Conservation (phyloP, 2,329 filamentous ascomycete species). For the Hymenotorrendiella dingleyae region DNA sequence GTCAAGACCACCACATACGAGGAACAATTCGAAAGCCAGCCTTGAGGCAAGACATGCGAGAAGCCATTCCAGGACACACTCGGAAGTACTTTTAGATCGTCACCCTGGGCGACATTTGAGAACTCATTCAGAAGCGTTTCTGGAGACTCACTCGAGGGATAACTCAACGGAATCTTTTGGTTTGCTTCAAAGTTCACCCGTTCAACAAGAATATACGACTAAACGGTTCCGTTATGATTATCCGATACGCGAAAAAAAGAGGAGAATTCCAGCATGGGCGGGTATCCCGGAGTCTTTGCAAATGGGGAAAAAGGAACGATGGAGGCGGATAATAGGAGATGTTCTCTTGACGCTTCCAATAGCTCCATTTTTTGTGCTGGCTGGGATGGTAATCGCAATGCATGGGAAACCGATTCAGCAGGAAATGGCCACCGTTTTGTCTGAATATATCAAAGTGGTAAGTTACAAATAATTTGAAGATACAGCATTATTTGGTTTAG, state of each 20-base stretch:
- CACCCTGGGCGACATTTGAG: neutral
- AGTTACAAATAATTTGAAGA: no score
- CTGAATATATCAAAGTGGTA: constrained; percentile 6
- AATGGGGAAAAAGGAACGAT: neutral
- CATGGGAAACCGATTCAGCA: neutral
- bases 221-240: constrained; percentile 4
- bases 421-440: neutral
- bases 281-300: constrained; percentile 5
- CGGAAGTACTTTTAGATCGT: neutral
- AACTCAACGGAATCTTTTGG: constrained; percentile 4
- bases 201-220: no score
- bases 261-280: constrained; percentile 4
- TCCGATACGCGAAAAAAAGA: constrained; percentile 5
- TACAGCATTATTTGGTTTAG: no score
- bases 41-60: neutral
- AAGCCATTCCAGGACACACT: neutral
- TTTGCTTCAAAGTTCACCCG: neutral
- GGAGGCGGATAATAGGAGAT: constrained; percentile 1
- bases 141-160: no score
- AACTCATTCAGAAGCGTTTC: no score
- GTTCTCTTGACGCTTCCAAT: neutral
- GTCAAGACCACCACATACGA: neutral
- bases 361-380: constrained; percentile 6
- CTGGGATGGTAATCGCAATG: neutral
- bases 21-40: neutral